Evolutionary conservation across 2,329 filamentous ascomycete genomes (phyloP).

Genomic region (Curvularia spicifera): DNA sequence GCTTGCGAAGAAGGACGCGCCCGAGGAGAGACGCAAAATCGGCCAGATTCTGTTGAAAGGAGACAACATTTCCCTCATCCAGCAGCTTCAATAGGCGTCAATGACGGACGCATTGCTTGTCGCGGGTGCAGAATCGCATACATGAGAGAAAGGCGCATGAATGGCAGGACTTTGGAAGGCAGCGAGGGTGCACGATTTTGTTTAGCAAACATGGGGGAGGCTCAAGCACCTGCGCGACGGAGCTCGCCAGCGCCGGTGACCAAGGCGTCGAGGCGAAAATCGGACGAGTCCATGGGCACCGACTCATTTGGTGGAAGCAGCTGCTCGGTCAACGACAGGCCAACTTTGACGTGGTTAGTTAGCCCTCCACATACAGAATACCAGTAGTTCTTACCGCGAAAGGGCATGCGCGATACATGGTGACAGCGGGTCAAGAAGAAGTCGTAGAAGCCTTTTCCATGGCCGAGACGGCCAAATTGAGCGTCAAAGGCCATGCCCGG

Average conservation of each 20-base stretch:
- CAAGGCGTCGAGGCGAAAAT: constrained; percentile 80
- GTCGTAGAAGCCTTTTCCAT: constrained; percentile 98
- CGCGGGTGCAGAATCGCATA: constrained; percentile 8
- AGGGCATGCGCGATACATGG: constrained; percentile 59
- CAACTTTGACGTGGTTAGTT: constrained; percentile 62
- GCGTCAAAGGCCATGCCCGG: constrained; percentile 92
- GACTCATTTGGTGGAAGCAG: constrained; percentile 69
- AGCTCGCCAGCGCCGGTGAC: constrained; percentile 71
- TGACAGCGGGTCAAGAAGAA: constrained; percentile 83
- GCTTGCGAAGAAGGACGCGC: constrained; percentile 77
- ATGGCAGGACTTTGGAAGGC: constrained; percentile 5
- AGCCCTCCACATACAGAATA: constrained; percentile 39
- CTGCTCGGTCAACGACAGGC: constrained; percentile 86
- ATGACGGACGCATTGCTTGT: background rate
- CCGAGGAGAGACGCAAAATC: constrained; percentile 77
- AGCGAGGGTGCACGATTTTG: constrained; percentile 3
- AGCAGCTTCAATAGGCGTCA: constrained; percentile 38
- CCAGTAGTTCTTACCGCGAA: constrained; percentile 61
- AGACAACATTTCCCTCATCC: constrained; percentile 86
- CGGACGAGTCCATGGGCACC: constrained; percentile 76
- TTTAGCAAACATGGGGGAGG: constrained; percentile 8
- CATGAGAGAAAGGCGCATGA: constrained; percentile 15
- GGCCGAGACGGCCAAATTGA: constrained; percentile 77
- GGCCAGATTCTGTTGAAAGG: constrained; percentile 88
- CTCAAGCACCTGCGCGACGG: constrained; percentile 35